Conservation (phyloP, 164 flowering plant species). For the Vitis cinerea region DNA sequence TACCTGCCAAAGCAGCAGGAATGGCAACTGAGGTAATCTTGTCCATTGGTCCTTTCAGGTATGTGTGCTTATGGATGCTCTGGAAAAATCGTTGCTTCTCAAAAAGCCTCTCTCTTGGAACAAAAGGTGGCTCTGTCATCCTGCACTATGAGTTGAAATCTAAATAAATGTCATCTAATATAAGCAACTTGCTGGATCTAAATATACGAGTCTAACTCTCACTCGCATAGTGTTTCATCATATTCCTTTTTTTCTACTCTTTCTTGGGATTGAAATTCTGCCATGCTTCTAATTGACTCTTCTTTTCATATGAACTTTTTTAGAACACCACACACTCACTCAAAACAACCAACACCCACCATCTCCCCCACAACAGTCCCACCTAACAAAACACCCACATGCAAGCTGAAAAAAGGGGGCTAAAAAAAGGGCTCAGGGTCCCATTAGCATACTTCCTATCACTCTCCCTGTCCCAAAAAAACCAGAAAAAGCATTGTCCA, state of each 20-base stretch:
- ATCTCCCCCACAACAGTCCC: too few relatives aligned
- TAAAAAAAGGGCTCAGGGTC: too few relatives aligned
- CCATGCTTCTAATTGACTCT: too few relatives aligned
- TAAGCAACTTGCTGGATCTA: not conserved
- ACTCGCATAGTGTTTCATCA: not conserved
- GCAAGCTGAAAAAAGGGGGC: too few relatives aligned
- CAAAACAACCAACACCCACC: too few relatives aligned
- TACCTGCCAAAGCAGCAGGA: constrained; percentile 57
- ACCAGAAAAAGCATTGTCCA: not conserved
- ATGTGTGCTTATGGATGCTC: constrained; percentile 57
- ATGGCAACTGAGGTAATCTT: constrained; percentile 77
- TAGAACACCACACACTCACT: too few relatives aligned
- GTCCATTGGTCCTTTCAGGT: constrained; percentile 65
- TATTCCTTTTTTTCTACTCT: too few relatives aligned
- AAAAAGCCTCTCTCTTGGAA: constrained; percentile 59
- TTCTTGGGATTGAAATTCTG: too few relatives aligned
- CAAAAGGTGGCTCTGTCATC: constrained; percentile 56
- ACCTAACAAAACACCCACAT: too few relatives aligned
- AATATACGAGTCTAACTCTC: not conserved
- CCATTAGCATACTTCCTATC: not conserved
- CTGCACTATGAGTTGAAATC: constrained; percentile 22
- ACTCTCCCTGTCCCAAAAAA: too few relatives aligned
- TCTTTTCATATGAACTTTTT: too few relatives aligned
- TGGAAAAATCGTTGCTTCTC: constrained; percentile 64
- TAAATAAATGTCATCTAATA: not conserved